These are phyloP conservation scores for Curvularia sp. DNA, from an alignment of 2,329 filamentous ascomycete genomes.

Conservation along the genomic window DNA sequence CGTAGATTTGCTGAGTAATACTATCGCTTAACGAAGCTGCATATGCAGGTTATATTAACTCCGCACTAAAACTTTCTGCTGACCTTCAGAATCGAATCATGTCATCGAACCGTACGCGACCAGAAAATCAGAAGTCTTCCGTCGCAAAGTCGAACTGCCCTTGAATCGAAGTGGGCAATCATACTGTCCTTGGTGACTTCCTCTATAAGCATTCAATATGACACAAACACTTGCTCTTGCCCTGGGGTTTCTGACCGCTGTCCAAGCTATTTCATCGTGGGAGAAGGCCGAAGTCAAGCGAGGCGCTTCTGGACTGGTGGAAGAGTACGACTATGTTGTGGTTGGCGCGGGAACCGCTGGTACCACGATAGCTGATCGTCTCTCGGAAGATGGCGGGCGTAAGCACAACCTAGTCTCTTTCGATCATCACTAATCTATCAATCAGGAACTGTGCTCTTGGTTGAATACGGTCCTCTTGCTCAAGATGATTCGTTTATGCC, in stretches of 20 bases:
- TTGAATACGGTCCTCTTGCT: conserved; percentile 22
- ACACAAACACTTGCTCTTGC: neutral
- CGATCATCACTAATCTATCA: neutral
- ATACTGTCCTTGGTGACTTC: neutral
- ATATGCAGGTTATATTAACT: neutral
- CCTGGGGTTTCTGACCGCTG: neutral
- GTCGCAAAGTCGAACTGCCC: neutral
- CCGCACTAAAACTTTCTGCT: neutral
- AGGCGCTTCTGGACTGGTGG: conserved; percentile 3
- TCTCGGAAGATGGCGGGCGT: conserved; percentile 25
- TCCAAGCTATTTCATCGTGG: neutral
- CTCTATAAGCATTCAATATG: neutral
- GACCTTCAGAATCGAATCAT: neutral
- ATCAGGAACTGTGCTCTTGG: conserved; percentile 23
- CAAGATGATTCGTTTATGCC: conserved; percentile 16
- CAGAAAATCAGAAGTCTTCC: neutral
- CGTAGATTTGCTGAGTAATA: neutral
- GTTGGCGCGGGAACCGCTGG: conserved; percentile 28
- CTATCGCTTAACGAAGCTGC: neutral
- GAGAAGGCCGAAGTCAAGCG: conserved; percentile 4
- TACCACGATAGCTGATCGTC: conserved; percentile 24
- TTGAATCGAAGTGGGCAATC: neutral
- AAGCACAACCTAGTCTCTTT: neutral
- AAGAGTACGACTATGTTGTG: conserved; percentile 26
- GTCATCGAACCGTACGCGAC: no score